A percentile compares a stretch with the other conserved stretches of the same genome.
Conservation (phyloP, 257 asterid genomes). For the Capsicum baccatum region DNA sequence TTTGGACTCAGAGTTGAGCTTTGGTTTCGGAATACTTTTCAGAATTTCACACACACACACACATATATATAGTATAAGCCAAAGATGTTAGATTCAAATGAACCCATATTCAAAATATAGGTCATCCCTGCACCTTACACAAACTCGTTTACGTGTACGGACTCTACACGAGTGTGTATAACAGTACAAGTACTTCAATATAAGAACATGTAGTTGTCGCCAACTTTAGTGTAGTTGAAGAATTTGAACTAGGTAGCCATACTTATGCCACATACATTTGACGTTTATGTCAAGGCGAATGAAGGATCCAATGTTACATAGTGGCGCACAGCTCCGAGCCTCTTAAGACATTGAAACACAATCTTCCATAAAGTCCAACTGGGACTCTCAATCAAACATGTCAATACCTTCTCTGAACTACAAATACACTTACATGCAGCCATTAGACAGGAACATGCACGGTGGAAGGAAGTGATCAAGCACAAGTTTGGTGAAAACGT, state of each 20-base stretch:
- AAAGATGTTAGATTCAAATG: neutral
- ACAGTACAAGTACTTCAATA: neutral
- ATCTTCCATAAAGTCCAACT: neutral
- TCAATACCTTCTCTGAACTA: neutral
- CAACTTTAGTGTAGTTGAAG: neutral
- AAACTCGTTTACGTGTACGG: neutral
- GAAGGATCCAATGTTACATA: neutral
- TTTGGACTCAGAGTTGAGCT: neutral
- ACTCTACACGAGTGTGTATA: neutral
- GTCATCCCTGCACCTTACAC: neutral
- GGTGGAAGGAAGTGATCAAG: too few relatives aligned
- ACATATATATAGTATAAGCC: neutral
- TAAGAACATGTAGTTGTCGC: neutral
- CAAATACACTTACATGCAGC: neutral
- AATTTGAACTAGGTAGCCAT: constrained; percentile 9
- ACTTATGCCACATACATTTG: neutral
- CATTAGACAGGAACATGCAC: too few relatives aligned
- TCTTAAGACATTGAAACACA: constrained; percentile 1
- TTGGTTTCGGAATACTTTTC: neutral
- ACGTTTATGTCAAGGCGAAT: neutral
- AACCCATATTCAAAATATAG: neutral
- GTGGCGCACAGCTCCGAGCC: neutral
- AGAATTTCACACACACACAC: neutral
- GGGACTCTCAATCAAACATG: neutral
- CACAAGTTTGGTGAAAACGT: too few relatives aligned